These are phyloP conservation scores for Stagonosporopsis rhizophila DNA, from an alignment of 2,329 filamentous ascomycete species.

Conservation along the genomic window DNA sequence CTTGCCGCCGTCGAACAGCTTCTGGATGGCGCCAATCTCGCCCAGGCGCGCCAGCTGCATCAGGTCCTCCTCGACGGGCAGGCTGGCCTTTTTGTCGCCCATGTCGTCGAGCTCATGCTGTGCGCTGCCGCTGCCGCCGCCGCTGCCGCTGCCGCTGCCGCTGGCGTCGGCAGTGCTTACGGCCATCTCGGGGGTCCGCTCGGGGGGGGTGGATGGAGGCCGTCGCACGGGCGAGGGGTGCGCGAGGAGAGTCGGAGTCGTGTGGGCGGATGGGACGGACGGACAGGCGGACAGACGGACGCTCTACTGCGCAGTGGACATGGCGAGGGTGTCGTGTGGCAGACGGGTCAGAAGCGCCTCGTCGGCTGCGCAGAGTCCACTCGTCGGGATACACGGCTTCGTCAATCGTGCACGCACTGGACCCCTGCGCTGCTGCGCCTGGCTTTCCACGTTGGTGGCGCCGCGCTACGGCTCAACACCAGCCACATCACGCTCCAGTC, in stretches of 20 bases:
- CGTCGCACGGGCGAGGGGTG: constrained; percentile 3
- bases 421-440: constrained; percentile 20
- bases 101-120: constrained; percentile 49
- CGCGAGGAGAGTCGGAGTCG: neutral
- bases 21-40: constrained; percentile 85
- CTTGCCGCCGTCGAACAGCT: constrained; percentile 82
- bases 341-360: constrained; percentile 10
- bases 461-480: constrained; percentile 5
- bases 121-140: constrained; percentile 28
- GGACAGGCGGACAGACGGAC: too few species aligned
- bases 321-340: constrained; percentile 12
- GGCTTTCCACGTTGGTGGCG: constrained; percentile 17
- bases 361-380: constrained; percentile 18
- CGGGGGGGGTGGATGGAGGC: neutral
- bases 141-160: too few species aligned
- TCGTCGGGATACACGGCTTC: constrained; percentile 27
- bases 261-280: too few species aligned
- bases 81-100: constrained; percentile 42
- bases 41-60: constrained; percentile 95
- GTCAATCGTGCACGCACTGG: constrained; percentile 23
- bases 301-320: constrained; percentile 19
- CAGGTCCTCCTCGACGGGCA: constrained; percentile 76
- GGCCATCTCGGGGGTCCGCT: constrained; percentile 39
- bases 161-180: constrained; percentile 22
- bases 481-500: too few species aligned